A percentile compares a stretch with the other conserved stretches of the same genome.
Conservation (phyloP, 352 stramenopile genomes). For the Globisporangium irregulare region DNA sequence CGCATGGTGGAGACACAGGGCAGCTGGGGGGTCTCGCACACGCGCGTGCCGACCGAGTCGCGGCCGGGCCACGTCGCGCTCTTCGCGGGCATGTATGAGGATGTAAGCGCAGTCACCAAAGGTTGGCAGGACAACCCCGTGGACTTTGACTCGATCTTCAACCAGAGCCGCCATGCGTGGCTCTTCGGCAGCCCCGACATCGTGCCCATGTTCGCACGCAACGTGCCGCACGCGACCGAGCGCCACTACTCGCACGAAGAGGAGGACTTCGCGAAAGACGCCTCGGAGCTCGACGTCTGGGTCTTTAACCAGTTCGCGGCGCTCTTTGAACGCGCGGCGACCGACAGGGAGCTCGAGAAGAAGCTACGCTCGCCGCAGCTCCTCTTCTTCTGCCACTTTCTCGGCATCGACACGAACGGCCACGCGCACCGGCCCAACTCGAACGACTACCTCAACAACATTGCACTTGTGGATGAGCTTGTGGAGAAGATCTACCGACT, state of each 20-base stretch:
- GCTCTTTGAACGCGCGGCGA: constrained; percentile 33
- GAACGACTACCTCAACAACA: constrained; percentile 80
- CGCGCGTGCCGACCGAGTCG: constrained; percentile 83
- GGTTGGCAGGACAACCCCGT: constrained; percentile 86
- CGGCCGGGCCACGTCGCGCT: constrained; percentile 80
- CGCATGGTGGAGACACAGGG: constrained; percentile 47
- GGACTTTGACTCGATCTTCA: constrained; percentile 87
- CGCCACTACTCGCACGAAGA: constrained; percentile 74
- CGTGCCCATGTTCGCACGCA: constrained; percentile 81
- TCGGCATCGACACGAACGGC: constrained; percentile 86
- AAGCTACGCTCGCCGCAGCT: constrained; percentile 42
- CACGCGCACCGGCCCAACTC: constrained; percentile 79
- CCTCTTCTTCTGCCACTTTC: constrained; percentile 79
- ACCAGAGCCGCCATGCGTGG: constrained; percentile 64
- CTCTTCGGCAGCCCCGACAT: constrained; percentile 85
- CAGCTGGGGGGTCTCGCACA: constrained; percentile 84
- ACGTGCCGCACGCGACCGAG: constrained; percentile 63
- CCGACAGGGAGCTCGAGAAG: constrained; percentile 24
- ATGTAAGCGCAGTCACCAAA: constrained; percentile 86
- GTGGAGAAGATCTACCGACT: constrained; percentile 57
- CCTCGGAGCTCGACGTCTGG: constrained; percentile 76
- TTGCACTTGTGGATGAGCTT: constrained; percentile 75
- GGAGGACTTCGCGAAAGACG: constrained; percentile 82
- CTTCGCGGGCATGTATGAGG: constrained; percentile 87
- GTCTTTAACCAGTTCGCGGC: constrained; percentile 53